phyloP scores from a whole-genome alignment of 1,284 basidiomycete species.

The Ustilago tritici region DNA sequence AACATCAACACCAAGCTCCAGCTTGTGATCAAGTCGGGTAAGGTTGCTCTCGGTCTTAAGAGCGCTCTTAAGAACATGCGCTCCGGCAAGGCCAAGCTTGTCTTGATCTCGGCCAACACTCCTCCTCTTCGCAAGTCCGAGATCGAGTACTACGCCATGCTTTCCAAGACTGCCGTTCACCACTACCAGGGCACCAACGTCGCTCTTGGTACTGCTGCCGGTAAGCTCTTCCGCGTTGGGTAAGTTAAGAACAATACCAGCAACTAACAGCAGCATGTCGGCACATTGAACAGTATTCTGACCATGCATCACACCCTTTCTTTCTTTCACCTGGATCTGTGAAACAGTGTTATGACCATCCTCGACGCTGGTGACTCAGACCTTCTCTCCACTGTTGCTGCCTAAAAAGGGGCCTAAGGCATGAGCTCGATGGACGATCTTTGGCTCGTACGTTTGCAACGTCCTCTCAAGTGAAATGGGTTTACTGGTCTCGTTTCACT shows the following conservation, averaged over 20 bases:
- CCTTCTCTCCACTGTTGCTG: conserved; percentile 73
- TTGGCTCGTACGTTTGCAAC: conserved; percentile 26
- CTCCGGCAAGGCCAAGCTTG: conserved; percentile 97
- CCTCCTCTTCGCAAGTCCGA: conserved; percentile 99
- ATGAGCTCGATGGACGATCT: conserved; percentile 23
- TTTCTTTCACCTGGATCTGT: not conserved
- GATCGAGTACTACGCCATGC: conserved; percentile 99
- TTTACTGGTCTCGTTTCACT: conserved; percentile 1
- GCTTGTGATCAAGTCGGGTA: conserved; percentile 93
- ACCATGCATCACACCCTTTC: not conserved
- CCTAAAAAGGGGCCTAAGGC: conserved; percentile 53
- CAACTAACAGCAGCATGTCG: not conserved
- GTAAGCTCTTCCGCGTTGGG: conserved; percentile 99
- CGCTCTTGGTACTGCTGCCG: conserved; percentile 98
- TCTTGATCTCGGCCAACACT: conserved; percentile 98
- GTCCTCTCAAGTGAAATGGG: conserved; percentile 25
- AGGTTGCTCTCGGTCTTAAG: conserved; percentile 68
- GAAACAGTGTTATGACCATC: conserved; percentile 86
- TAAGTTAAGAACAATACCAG: conserved; percentile 71
- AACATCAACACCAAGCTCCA: conserved; percentile 94
- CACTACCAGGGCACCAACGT: conserved; percentile 93
- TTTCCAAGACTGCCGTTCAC: conserved; percentile 92
- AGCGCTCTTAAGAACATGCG: conserved; percentile 96
- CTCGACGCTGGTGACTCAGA: conserved; percentile 97
- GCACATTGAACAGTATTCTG: conserved; percentile 6